Percentiles rank a stretch among this genome's conserved stretches.
These are phyloP conservation scores for Talaromyces thailandensis DNA, from an alignment of 495 filamentous ascomycete genomes.

Conservation along the genomic window DNA sequence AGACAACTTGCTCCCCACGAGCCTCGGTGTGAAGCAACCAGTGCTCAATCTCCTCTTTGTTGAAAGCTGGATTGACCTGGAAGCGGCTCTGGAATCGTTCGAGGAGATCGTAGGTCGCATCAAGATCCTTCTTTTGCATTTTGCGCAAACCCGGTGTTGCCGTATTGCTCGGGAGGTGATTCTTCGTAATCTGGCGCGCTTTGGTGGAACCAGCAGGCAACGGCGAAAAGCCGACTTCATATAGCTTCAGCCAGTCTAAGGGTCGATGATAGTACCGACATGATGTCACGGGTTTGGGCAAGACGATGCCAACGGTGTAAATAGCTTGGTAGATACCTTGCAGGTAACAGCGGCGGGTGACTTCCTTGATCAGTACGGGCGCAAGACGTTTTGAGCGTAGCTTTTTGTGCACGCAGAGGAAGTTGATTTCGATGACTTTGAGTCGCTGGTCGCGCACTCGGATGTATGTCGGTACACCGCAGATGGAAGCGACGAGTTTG, in stretches of 20 bases:
- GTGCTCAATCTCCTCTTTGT: conserved; percentile 70
- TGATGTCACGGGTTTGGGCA: conserved; percentile 84
- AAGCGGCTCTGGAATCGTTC: conserved; percentile 70
- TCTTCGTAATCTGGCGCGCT: conserved; percentile 68
- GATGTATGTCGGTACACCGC: conserved; percentile 74
- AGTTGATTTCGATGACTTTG: conserved; percentile 87
- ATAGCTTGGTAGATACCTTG: conserved; percentile 84
- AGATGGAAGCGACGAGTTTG: conserved; percentile 91
- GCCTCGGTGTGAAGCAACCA: conserved; percentile 68
- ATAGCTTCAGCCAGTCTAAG: conserved; percentile 89
- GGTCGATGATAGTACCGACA: conserved; percentile 92
- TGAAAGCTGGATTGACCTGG: conserved; percentile 75
- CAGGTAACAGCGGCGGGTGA: conserved; percentile 81
- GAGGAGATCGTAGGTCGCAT: conserved; percentile 64
- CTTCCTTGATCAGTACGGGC: conserved; percentile 92
- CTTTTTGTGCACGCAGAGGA: conserved; percentile 96
- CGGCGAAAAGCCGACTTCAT: conserved; percentile 84
- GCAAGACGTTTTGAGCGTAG: conserved; percentile 85
- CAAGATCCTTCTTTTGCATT: conserved; percentile 78
- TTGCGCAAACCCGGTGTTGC: conserved; percentile 62
- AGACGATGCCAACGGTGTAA: conserved; percentile 83
- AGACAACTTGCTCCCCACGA: conserved; percentile 69
- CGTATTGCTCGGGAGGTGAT: conserved; percentile 63
- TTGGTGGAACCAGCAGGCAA: conserved; percentile 75
- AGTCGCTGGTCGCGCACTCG: conserved; percentile 69